Percentiles rank a stretch among this genome's conserved stretches.
phyloP scores from a whole-genome alignment of 2,329 filamentous ascomycete species.

The Microcera coccophila region DNA sequence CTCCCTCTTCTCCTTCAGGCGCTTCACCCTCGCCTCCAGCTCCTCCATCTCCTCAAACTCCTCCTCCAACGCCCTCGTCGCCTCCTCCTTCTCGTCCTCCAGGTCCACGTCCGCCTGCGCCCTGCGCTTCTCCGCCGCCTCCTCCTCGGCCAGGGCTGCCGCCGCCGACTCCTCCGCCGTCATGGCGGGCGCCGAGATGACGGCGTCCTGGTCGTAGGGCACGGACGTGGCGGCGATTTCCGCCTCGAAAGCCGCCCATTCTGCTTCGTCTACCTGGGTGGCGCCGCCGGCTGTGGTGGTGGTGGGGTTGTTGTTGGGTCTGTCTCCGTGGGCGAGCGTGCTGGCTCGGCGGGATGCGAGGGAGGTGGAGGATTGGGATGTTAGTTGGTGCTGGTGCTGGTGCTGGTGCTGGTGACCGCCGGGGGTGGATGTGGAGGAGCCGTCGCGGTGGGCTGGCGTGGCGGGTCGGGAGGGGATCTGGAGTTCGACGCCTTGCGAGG shows the following conservation, averaged over 20 bases:
- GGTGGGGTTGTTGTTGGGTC: too few relatives aligned
- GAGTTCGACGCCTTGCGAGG: conserved; percentile 55
- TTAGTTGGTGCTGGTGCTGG: conserved; percentile 10
- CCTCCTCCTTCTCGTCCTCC: conserved; percentile 71
- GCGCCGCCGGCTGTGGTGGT: conserved; percentile 16
- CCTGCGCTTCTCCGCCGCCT: conserved; percentile 51
- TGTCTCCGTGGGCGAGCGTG: too few relatives aligned
- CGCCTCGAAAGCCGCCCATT: conserved; percentile 84
- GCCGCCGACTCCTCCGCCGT: conserved; percentile 59
- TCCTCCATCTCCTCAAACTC: conserved; percentile 83
- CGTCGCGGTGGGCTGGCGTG: conserved; percentile 48
- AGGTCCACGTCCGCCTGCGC: conserved; percentile 53
- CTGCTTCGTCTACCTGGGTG: conserved; percentile 60
- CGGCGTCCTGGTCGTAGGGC: conserved; percentile 45
- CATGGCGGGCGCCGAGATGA: conserved; percentile 66
- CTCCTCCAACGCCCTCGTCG: conserved; percentile 65
- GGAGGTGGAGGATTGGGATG: conserved; percentile 19
- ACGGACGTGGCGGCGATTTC: conserved; percentile 59
- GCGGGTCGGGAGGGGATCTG: conserved; percentile 62
- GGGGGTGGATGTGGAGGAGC: conserved; percentile 41
- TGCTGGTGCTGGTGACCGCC: conserved; percentile 20
- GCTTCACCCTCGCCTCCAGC: conserved; percentile 66
- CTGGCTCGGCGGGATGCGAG: conserved; percentile 30
- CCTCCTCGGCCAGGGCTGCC: conserved; percentile 46
- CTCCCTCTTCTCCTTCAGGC: conserved; percentile 67